A percentile compares a stretch with the other conserved stretches of the same genome.
phyloP scores from a whole-genome alignment of 2,329 filamentous ascomycete genomes.

The Aspergillus aculeatus region DNA sequence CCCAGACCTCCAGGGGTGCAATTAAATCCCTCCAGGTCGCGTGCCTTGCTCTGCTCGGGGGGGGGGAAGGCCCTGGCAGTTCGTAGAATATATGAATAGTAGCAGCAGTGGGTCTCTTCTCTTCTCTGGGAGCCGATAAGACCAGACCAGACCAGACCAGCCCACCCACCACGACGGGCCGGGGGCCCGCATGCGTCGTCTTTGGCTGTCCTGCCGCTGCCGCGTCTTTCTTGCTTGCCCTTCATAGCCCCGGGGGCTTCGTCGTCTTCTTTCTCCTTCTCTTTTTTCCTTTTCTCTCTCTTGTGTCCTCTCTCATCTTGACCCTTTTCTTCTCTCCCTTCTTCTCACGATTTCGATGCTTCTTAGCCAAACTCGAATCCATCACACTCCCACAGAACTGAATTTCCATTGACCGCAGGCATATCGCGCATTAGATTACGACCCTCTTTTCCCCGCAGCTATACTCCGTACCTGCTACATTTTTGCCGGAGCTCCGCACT shows the following conservation, averaged over 20 bases:
- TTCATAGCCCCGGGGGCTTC: conserved; percentile 5
- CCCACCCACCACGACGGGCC: conserved; percentile 8
- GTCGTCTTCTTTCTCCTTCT: conserved; percentile 12
- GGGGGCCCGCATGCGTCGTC: conserved; percentile 22
- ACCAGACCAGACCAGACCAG: background rate
- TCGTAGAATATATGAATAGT: background rate
- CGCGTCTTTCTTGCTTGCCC: conserved; percentile 1
- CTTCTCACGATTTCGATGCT: background rate
- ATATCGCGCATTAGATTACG: background rate
- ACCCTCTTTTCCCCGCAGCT: background rate
- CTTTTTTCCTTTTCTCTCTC: conserved; percentile 13
- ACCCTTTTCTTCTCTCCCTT: background rate
- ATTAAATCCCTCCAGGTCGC: background rate
- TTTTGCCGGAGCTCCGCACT: background rate
- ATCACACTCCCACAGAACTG: conserved; percentile 1
- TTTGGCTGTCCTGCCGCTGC: too few species aligned
- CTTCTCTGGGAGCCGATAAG: conserved; percentile 8
- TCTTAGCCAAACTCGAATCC: background rate
- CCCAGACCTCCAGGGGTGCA: too few species aligned
- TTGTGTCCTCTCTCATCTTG: conserved; percentile 7
- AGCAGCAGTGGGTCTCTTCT: background rate
- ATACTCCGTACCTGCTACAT: background rate
- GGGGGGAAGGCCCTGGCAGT: background rate
- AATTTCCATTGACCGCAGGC: background rate
- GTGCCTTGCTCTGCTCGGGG: background rate